These are phyloP conservation scores for Brassica rapa DNA, from an alignment of 345 rosid species.

Conservation along the genomic window DNA sequence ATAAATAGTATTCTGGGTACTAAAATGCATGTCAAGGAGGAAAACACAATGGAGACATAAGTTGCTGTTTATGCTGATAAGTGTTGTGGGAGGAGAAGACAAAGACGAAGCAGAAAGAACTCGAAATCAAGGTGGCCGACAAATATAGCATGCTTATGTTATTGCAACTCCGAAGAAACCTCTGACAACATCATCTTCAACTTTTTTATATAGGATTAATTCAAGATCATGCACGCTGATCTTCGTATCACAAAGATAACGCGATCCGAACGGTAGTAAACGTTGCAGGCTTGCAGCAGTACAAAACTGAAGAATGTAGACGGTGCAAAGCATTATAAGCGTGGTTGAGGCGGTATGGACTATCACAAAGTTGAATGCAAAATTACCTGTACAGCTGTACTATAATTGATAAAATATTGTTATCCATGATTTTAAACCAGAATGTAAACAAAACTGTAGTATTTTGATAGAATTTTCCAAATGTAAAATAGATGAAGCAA, in stretches of 20 bases:
- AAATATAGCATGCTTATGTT: slow-evolving; percentile 47
- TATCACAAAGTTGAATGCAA: background rate
- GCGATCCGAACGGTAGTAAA: background rate
- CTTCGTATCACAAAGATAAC: slow-evolving; percentile 22
- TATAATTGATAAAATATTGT: background rate
- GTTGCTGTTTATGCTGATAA: slow-evolving; percentile 33
- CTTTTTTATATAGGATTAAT: background rate
- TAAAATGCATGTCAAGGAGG: slow-evolving; percentile 27
- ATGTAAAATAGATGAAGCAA: background rate
- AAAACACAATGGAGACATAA: slow-evolving; percentile 38
- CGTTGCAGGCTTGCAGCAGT: background rate
- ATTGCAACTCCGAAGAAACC: slow-evolving; percentile 25
- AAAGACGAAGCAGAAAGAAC: slow-evolving; percentile 26
- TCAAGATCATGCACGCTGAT: slow-evolving; percentile 37
- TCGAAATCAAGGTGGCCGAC: slow-evolving; percentile 45
- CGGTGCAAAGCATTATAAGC: background rate
- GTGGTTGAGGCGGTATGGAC: slow-evolving; percentile 11
- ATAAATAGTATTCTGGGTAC: slow-evolving; percentile 6
- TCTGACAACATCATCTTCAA: slow-evolving; percentile 18
- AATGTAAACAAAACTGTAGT: background rate
- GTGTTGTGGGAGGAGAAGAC: slow-evolving; percentile 44
- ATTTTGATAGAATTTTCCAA: background rate
- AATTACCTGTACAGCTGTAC: background rate
- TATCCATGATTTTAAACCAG: background rate
- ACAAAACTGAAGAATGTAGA: slow-evolving; percentile 1